A percentile compares a stretch with the other conserved stretches of the same genome.
phyloP scores from a whole-genome alignment of 192 early-diverging fungal species.

The Podila epigama region DNA sequence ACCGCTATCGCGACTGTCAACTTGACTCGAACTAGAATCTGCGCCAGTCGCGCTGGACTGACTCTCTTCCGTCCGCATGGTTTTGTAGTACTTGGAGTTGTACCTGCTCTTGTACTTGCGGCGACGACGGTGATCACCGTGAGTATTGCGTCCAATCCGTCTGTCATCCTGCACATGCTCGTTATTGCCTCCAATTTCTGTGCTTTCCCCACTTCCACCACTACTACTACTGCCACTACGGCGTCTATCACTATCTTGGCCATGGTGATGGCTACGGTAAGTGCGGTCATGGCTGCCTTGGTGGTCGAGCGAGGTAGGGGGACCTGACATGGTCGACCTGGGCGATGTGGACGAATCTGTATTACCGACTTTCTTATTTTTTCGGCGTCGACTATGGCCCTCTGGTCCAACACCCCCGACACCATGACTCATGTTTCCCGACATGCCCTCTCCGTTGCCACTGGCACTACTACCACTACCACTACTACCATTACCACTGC shows the following conservation, averaged over 20 bases:
- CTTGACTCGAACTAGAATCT: too few species aligned
- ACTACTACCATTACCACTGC: slow-evolving; percentile 2
- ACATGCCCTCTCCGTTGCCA: background rate
- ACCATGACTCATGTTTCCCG: background rate
- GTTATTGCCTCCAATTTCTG: too few species aligned
- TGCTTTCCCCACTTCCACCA: background rate
- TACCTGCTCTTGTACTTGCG: too few species aligned
- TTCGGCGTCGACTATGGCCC: background rate
- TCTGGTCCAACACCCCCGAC: background rate
- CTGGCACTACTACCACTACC: slow-evolving; percentile 11
- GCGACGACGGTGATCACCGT: slow-evolving; percentile 13
- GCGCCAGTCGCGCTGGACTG: too few species aligned
- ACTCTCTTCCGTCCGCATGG: too few species aligned
- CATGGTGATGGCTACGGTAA: background rate
- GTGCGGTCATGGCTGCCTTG: background rate
- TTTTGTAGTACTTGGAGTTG: too few species aligned
- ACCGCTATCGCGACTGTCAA: too few species aligned
- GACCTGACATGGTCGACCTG: background rate
- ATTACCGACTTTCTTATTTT: background rate
- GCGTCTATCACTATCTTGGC: background rate
- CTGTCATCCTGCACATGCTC: too few species aligned
- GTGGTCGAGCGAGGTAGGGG: background rate
- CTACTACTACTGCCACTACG: slow-evolving; percentile 11
- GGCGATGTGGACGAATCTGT: background rate
- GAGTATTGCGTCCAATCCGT: background rate